These are phyloP conservation scores for Articulospora tetracladia DNA, from an alignment of 495 filamentous ascomycete species.

Conservation along the genomic window DNA sequence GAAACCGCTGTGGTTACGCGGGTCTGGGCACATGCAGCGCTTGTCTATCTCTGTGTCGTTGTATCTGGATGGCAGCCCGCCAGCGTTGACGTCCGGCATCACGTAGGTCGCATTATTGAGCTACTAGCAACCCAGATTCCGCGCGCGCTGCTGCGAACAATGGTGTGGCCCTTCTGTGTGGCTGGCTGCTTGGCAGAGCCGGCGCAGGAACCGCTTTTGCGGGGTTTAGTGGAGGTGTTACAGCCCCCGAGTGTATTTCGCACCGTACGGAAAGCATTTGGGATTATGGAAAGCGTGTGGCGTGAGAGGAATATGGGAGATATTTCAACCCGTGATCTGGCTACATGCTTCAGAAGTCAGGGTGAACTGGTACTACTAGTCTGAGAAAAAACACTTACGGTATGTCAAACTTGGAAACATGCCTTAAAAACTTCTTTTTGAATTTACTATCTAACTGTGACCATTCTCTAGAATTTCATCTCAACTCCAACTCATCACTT, in stretches of 20 bases:
- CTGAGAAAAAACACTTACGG: constrained; percentile 4
- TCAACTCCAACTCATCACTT: constrained; percentile 20
- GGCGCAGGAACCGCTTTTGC: constrained; percentile 37
- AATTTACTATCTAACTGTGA: constrained; percentile 10
- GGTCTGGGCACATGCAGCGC: constrained; percentile 45
- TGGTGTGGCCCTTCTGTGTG: constrained; percentile 49
- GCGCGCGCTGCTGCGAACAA: constrained; percentile 27
- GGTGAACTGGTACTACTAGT: constrained; percentile 36
- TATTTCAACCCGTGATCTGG: constrained; percentile 34
- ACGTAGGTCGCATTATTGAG: constrained; percentile 27
- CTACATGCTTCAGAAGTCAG: constrained; percentile 34
- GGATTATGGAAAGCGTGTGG: constrained; percentile 51
- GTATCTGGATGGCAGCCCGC: constrained; percentile 49
- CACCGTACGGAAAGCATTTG: constrained; percentile 40
- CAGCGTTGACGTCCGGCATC: constrained; percentile 27
- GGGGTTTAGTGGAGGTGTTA: constrained; percentile 34
- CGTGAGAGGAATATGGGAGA: constrained; percentile 28
- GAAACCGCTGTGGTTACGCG: constrained; percentile 25
- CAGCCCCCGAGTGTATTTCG: constrained; percentile 40
- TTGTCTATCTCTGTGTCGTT: constrained; percentile 45
- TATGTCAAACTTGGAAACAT: not conserved
- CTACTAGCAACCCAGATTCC: constrained; percentile 22
- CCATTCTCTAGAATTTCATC: constrained; percentile 8
- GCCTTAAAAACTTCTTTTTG: constrained; percentile 3
- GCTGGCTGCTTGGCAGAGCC: constrained; percentile 47